Conservation (phyloP, 768 basidiomycete genomes). For the Rhodotorula diobovata region DNA sequence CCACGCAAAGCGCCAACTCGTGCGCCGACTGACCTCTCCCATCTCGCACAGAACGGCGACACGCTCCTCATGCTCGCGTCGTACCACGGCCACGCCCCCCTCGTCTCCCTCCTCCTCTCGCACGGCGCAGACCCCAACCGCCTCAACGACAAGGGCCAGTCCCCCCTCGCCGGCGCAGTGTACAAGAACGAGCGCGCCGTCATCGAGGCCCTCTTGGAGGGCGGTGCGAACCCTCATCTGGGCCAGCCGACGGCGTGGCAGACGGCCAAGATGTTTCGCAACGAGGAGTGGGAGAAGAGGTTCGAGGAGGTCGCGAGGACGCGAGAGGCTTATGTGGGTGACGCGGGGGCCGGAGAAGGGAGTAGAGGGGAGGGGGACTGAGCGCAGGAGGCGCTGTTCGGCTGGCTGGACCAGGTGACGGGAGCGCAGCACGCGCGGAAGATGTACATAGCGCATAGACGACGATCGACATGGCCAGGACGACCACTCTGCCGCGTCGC, state of each 20-base stretch:
- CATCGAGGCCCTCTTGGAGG: constrained; percentile 56
- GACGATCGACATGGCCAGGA: too few species aligned
- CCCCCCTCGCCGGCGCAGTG: constrained; percentile 69
- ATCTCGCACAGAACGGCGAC: constrained; percentile 57
- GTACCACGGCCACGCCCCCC: constrained; percentile 62
- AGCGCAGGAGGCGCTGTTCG: too few species aligned
- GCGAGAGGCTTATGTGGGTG: neutral
- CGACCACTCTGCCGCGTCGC: too few species aligned
- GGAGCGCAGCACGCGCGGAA: too few species aligned
- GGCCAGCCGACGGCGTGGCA: constrained; percentile 68
- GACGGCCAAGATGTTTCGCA: constrained; percentile 64
- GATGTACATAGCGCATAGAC: too few species aligned
- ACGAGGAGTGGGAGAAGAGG: constrained; percentile 44
- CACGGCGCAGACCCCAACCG: constrained; percentile 57
- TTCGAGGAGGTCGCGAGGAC: neutral
- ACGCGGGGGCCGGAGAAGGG: neutral
- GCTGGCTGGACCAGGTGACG: too few species aligned
- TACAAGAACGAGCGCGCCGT: constrained; percentile 63
- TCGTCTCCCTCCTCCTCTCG: constrained; percentile 56
- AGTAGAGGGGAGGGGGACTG: too few species aligned
- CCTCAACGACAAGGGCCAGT: constrained; percentile 67
- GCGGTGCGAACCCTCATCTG: constrained; percentile 61
- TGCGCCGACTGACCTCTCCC: neutral
- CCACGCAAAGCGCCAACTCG: too few species aligned
- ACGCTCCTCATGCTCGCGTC: constrained; percentile 73